These are phyloP conservation scores for Zarea fungicola DNA, from an alignment of 2,329 filamentous ascomycete species.

Conservation along the genomic window DNA sequence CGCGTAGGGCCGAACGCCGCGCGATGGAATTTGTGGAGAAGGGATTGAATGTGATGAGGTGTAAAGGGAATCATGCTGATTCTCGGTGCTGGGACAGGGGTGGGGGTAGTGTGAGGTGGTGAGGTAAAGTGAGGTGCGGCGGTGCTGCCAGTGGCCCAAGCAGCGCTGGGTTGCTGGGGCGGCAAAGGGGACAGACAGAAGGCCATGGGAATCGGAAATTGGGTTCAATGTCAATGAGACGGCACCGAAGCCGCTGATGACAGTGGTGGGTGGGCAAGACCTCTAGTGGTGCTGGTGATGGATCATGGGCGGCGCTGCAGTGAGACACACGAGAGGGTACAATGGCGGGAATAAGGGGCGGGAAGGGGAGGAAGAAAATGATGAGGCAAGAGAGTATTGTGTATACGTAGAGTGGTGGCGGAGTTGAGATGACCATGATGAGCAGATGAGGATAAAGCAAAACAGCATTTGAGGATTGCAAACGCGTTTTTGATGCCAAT, in stretches of 20 bases:
- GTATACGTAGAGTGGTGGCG: too few relatives aligned
- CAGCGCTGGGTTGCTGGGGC: too few relatives aligned
- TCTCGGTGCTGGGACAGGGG: too few relatives aligned
- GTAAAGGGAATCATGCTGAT: too few relatives aligned
- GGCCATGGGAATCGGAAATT: not conserved
- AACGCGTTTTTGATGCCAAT: not conserved
- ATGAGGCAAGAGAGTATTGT: conserved; percentile 6
- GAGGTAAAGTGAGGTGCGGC: too few relatives aligned
- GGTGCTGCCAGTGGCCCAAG: too few relatives aligned
- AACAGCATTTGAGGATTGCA: conserved; percentile 12
- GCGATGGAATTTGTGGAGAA: not conserved
- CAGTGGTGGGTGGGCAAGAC: not conserved
- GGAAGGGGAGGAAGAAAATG: conserved; percentile 4
- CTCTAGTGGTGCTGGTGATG: not conserved
- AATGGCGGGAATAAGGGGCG: conserved; percentile 4
- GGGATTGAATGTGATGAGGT: conserved; percentile 7
- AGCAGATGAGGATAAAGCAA: conserved; percentile 2
- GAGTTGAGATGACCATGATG: conserved; percentile 11
- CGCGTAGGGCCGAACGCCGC: conserved; percentile 4
- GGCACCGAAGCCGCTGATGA: not conserved
- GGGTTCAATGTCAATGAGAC: not conserved
- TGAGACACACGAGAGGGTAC: not conserved
- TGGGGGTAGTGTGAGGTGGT: too few relatives aligned
- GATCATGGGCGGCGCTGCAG: not conserved
- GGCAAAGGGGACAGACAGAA: not conserved